Percentiles rank a stretch among this genome's conserved stretches.
Evolutionary conservation across 805 yeast genomes (phyloP).

Genomic region (Nakazawaea peltata): DNA sequence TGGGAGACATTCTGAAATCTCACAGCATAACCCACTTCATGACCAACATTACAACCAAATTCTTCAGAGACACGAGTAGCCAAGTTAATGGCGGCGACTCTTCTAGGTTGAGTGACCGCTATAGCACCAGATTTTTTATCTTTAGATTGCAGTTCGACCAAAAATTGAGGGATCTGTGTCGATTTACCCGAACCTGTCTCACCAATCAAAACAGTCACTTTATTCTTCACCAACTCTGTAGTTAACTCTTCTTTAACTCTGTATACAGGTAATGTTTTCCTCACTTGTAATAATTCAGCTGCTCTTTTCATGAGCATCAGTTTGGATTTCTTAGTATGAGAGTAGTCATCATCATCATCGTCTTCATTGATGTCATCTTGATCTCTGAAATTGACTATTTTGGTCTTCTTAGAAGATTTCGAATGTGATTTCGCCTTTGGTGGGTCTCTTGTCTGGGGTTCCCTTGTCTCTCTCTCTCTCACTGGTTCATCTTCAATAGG

Average conservation of each 20-base stretch:
- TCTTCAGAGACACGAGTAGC: constrained; percentile 93
- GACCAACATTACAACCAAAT: constrained; percentile 68
- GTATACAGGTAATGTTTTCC: constrained; percentile 68
- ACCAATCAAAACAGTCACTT: constrained; percentile 80
- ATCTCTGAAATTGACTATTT: constrained; percentile 24
- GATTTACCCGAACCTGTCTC: constrained; percentile 99
- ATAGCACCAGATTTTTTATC: constrained; percentile 38
- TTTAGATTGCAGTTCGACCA: constrained; percentile 37
- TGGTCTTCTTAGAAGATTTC: background rate
- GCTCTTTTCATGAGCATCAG: constrained; percentile 25
- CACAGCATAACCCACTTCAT: constrained; percentile 86
- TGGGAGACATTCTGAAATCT: constrained; percentile 72
- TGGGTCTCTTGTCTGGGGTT: background rate
- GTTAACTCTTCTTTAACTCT: constrained; percentile 60
- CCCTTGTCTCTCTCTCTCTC: constrained; percentile 3
- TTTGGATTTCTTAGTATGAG: constrained; percentile 4
- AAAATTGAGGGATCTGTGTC: constrained; percentile 90
- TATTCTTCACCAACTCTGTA: constrained; percentile 42
- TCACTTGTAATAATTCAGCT: constrained; percentile 33
- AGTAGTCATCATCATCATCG: constrained; percentile 9
- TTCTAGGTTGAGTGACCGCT: constrained; percentile 94
- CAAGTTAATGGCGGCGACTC: constrained; percentile 94
- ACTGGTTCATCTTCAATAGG: background rate
- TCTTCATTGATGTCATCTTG: constrained; percentile 18
- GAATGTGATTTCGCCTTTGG: background rate